Conservation (phyloP, 371 early-diverging fungal species). For the Dinochytrium kinnereticum region DNA sequence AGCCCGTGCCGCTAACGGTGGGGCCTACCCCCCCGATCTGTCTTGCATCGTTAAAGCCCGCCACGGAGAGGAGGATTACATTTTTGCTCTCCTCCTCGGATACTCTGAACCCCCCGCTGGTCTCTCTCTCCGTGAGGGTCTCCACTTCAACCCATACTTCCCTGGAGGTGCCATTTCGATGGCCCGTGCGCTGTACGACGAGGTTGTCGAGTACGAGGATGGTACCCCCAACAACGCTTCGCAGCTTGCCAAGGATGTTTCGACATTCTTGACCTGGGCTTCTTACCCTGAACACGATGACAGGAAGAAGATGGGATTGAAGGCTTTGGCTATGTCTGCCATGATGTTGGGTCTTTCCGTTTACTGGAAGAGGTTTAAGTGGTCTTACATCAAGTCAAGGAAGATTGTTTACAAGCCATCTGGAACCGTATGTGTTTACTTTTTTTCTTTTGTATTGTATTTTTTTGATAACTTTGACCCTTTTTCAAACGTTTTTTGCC, state of each 20-base stretch:
- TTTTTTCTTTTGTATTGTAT: background rate
- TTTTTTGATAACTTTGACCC: background rate
- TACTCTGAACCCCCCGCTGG: conserved; percentile 97
- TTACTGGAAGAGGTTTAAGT: conserved; percentile 63
- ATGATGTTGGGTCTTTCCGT: conserved; percentile 52
- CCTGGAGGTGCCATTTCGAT: conserved; percentile 98
- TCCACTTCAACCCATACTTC: conserved; percentile 99
- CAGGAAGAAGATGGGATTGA: conserved; percentile 94
- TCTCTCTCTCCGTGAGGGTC: conserved; percentile 91
- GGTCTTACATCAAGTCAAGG: conserved; percentile 59
- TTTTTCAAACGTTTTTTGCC: background rate
- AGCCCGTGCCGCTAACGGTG: conserved; percentile 95
- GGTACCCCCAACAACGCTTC: conserved; percentile 97
- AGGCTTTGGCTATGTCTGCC: conserved; percentile 75
- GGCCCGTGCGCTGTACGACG: conserved; percentile 94
- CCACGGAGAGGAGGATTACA: conserved; percentile 95
- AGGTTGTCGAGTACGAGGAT: conserved; percentile 95
- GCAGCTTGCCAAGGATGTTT: conserved; percentile 97
- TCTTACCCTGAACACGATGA: conserved; percentile 97
- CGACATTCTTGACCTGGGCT: conserved; percentile 93
- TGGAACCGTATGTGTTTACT: conserved; percentile 27
- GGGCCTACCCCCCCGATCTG: conserved; percentile 96
- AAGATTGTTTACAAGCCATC: conserved; percentile 55
- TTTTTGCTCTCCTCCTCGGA: conserved; percentile 93
- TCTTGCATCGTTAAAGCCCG: conserved; percentile 95